Percentiles rank a stretch among this genome's conserved stretches.
Conservation (phyloP, 2,329 filamentous ascomycete genomes). For the Scleromitrula shiraiana region DNA sequence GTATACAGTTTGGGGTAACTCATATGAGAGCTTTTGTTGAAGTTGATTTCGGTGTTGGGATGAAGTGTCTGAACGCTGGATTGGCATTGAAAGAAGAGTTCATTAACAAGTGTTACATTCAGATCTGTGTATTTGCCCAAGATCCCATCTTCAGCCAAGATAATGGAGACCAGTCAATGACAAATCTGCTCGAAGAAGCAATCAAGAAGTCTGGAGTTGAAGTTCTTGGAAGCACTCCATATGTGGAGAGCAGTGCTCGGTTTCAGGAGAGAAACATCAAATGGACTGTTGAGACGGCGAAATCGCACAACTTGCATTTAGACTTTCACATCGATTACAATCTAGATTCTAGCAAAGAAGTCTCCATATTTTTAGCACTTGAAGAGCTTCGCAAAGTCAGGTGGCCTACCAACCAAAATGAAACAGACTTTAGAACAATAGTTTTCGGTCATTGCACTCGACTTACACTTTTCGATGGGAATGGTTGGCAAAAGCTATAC, state of each 20-base stretch:
- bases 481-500: slow-evolving; percentile 43
- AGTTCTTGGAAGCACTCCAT: slow-evolving; percentile 60
- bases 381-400: slow-evolving; percentile 38
- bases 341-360: slow-evolving; percentile 40
- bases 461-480: slow-evolving; percentile 45
- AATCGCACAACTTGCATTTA: slow-evolving; percentile 45
- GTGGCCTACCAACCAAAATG: slow-evolving; percentile 36
- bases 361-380: slow-evolving; percentile 48
- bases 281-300: slow-evolving; percentile 51
- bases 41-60: slow-evolving; percentile 53
- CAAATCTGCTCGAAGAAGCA: slow-evolving; percentile 40
- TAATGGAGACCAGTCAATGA: slow-evolving; percentile 43
- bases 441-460: slow-evolving; percentile 63
- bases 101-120: slow-evolving; percentile 45
- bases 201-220: slow-evolving; percentile 40
- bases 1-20: slow-evolving; percentile 56
- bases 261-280: slow-evolving; percentile 42
- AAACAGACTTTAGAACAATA: slow-evolving; percentile 36
- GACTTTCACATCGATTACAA: slow-evolving; percentile 70
- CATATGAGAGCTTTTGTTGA: slow-evolving; percentile 65
- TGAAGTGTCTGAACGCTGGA: slow-evolving; percentile 50
- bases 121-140: slow-evolving; percentile 65
- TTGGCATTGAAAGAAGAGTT: slow-evolving; percentile 48
- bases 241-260: slow-evolving; percentile 51
- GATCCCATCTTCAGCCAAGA: slow-evolving; percentile 54